phyloP scores from a whole-genome alignment of 768 basidiomycete genomes.

The Kondoa malvinella region DNA sequence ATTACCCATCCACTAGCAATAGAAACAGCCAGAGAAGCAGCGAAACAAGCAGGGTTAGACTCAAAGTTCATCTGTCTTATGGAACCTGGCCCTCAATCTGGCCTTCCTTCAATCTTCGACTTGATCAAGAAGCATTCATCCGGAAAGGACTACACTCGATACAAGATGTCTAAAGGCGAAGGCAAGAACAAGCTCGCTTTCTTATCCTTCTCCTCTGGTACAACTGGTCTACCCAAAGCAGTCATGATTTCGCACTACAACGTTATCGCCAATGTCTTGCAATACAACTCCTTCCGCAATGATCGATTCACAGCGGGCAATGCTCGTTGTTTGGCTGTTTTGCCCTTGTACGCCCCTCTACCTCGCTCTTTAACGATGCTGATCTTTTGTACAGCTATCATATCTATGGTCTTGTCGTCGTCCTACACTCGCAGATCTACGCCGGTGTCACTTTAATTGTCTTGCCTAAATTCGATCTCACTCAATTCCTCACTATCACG shows the following conservation, averaged over 20 bases:
- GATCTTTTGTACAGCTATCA: neutral
- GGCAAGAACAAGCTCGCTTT: conserved; percentile 3
- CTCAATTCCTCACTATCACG: neutral
- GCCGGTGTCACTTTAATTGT: neutral
- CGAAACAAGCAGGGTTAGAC: neutral
- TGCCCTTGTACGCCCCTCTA: neutral
- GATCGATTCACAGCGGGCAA: neutral
- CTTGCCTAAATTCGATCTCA: conserved; percentile 2
- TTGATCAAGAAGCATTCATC: conserved; percentile 1
- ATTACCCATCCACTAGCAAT: neutral
- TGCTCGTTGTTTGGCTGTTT: neutral
- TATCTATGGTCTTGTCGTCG: conserved; percentile 5
- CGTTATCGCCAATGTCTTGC: conserved; percentile 1
- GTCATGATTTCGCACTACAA: conserved; percentile 7
- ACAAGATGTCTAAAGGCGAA: neutral
- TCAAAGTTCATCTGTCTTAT: neutral
- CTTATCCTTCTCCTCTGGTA: conserved; percentile 5
- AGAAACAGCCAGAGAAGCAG: neutral
- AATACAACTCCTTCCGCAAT: neutral
- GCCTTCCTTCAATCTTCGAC: neutral
- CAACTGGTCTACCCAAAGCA: conserved; percentile 8
- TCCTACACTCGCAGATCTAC: neutral
- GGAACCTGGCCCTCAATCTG: neutral
- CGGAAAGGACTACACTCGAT: neutral
- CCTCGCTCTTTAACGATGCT: neutral